Evolutionary conservation across 306 rosid species (phyloP).

Genomic region (Mucuna pruriens): DNA sequence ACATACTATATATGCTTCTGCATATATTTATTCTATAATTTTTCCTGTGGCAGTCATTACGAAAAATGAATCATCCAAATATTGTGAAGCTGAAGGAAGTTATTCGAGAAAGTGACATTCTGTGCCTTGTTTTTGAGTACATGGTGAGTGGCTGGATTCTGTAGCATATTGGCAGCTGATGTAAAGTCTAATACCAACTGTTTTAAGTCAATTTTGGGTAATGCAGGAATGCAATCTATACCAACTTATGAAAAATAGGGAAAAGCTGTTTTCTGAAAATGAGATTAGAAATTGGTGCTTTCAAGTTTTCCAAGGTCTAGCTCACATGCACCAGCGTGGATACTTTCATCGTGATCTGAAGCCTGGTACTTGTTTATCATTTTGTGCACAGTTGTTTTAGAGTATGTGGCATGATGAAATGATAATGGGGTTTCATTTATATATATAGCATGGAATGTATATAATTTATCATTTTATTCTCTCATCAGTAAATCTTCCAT

Average conservation of each 20-base stretch:
- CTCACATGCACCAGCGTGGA: constrained; percentile 99
- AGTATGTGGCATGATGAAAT: constrained; percentile 10
- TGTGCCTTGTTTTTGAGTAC: constrained; percentile 91
- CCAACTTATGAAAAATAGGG: constrained; percentile 91
- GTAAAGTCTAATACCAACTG: constrained; percentile 3
- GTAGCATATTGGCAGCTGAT: neutral
- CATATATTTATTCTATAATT: constrained; percentile 25
- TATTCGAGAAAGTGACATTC: constrained; percentile 81
- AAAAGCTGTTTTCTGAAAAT: constrained; percentile 79
- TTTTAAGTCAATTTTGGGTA: constrained; percentile 19
- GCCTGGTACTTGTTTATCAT: constrained; percentile 68
- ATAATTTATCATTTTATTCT: neutral
- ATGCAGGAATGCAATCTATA: constrained; percentile 82
- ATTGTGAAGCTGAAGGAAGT: constrained; percentile 97
- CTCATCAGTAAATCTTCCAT: neutral
- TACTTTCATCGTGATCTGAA: constrained; percentile 98
- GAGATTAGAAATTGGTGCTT: constrained; percentile 91
- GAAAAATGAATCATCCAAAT: constrained; percentile 87
- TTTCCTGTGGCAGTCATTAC: constrained; percentile 63
- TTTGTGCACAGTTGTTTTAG: constrained; percentile 22
- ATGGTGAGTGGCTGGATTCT: constrained; percentile 64
- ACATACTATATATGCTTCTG: neutral
- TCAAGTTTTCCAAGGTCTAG: constrained; percentile 97
- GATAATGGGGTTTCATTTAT: neutral
- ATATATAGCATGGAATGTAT: neutral